phyloP scores from a whole-genome alignment of 2,329 filamentous ascomycete genomes.

The Colletotrichum musae region DNA sequence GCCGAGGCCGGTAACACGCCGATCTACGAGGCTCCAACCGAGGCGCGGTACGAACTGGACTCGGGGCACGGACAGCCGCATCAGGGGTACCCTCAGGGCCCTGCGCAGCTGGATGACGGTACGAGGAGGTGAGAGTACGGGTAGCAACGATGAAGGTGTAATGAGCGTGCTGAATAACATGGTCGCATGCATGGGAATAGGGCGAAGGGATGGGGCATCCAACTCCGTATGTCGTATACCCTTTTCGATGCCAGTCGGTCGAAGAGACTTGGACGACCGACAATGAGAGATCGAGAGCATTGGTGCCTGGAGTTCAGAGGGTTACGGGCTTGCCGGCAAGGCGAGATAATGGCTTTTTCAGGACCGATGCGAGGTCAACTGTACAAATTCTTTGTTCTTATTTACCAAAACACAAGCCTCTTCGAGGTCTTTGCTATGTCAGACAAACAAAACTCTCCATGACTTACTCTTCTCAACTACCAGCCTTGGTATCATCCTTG shows the following conservation, averaged over 20 bases:
- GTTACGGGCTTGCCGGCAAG: neutral
- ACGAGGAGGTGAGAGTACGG: neutral
- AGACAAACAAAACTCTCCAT: neutral
- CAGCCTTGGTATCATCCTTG: neutral
- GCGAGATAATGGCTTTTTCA: no score
- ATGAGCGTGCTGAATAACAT: neutral
- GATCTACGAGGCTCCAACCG: conserved; percentile 35
- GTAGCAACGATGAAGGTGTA: neutral
- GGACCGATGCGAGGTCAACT: neutral
- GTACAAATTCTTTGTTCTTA: neutral
- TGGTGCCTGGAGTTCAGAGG: conserved; percentile 8
- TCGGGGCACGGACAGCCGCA: conserved; percentile 5
- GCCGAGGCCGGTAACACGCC: conserved; percentile 30
- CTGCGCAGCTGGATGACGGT: conserved; percentile 15
- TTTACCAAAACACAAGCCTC: neutral
- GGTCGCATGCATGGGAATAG: neutral
- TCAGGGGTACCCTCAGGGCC: neutral
- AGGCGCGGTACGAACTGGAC: conserved; percentile 35
- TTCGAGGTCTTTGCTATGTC: no score
- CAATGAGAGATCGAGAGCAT: neutral
- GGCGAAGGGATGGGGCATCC: neutral
- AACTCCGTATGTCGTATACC: conserved; percentile 1
- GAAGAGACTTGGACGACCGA: neutral
- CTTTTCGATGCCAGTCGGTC: conserved; percentile 1
- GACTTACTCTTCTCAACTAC: neutral